phyloP scores from a whole-genome alignment of 495 filamentous ascomycete genomes.

The Glonium stellatum region DNA sequence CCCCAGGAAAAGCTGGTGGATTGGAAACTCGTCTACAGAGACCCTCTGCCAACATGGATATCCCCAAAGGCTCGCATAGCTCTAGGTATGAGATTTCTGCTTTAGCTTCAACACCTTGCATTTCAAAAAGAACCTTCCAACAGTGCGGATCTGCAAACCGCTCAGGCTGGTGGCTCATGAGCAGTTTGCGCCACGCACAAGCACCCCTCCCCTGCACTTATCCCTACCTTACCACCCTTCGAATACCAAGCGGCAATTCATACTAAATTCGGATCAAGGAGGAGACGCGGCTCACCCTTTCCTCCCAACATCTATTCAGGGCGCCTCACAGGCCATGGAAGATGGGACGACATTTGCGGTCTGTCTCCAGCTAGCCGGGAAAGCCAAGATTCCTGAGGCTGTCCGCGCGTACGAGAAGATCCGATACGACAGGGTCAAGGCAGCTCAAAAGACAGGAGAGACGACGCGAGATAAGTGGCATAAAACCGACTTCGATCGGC shows the following conservation, averaged over 20 bases:
- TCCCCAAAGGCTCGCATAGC: conserved; percentile 28
- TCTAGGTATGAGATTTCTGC: too few relatives aligned
- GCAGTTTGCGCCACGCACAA: too few relatives aligned
- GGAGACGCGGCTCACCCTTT: conserved; percentile 38
- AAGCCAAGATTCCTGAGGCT: conserved; percentile 17
- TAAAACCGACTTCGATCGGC: conserved; percentile 33
- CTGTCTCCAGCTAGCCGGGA: conserved; percentile 30
- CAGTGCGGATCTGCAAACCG: too few relatives aligned
- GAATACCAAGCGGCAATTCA: too few relatives aligned
- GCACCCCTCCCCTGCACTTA: too few relatives aligned
- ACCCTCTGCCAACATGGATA: conserved; percentile 34
- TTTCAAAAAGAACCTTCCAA: too few relatives aligned
- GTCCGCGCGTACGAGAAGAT: conserved; percentile 31
- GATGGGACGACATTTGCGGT: conserved; percentile 33
- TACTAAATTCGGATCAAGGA: too few relatives aligned
- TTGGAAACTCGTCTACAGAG: conserved; percentile 36
- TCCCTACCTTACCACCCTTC: too few relatives aligned
- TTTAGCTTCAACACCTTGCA: too few relatives aligned
- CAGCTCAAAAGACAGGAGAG: conserved; percentile 32
- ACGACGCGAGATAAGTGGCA: conserved; percentile 35
- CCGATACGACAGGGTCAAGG: conserved; percentile 31
- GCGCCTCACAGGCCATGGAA: conserved; percentile 36
- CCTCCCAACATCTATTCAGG: conserved; percentile 34
- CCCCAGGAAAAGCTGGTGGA: conserved; percentile 32
- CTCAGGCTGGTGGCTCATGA: too few relatives aligned